Base-by-base conservation (phyloP, 495 filamentous ascomycete genomes). In the Neurospora tetraspora region DNA sequence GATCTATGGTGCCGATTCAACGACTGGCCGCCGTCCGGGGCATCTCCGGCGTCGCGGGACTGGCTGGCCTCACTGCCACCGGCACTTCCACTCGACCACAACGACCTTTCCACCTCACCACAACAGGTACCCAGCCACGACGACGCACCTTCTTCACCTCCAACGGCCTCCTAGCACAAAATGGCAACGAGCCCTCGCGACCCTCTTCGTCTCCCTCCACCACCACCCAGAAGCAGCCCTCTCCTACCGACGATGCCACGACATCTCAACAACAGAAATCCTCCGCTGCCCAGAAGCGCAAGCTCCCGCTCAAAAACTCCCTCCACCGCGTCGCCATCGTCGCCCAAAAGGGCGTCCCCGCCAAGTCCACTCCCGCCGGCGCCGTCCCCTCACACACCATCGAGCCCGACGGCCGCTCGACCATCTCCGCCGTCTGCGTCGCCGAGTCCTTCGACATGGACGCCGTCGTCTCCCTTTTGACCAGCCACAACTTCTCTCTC, bases 391-490 rank as follows among this genome's bases (percentile, higher is more conserved):
- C 70, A 27, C 59, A 61, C 12, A 31, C 45, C 5, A 73, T 76
- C 14, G 38, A 38, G 23, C 40, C 68, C 12, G 79, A 81, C 45
- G 79, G 77, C n/a, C 78, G 70, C 71, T 82, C 91, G 82, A 88
- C 84, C 71, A 89, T 97, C 45, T 93, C 89, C 38, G 94, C 94
- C 4, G 91, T 94, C 76, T 94, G 93, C 75, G 90, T 93, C 3
- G 93, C 94, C 27, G 93, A 97, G 78, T 89, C 92, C 77, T 97
- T 96, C 82, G 86, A 96, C 76, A 92, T 97, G 82, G 85, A 88
- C 75, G 82, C 84, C 70, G 92, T 93, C 5, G 86, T 89, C 70
- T 88, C 90, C 20, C 90, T 96, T 16, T 78, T 97, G 10, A 85
- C 88, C 71, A 85, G 88, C 69, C 89, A 91, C 81, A 92, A 91